Base-by-base conservation (phyloP, 495 filamentous ascomycete genomes). In the Hypoxylon lienhwacheense region DNA sequence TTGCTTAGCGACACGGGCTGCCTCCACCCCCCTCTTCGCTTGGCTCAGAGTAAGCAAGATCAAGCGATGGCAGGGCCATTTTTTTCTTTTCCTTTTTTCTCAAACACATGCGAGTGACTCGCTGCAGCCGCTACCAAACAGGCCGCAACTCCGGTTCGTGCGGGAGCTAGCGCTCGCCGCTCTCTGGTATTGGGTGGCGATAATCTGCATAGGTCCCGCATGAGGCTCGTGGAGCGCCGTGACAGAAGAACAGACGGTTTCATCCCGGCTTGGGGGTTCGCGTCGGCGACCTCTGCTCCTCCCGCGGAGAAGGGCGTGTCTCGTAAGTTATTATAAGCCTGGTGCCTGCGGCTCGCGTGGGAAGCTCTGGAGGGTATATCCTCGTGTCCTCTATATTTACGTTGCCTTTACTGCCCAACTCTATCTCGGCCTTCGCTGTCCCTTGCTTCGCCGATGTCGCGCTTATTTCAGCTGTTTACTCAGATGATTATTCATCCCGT, bases 1-100 rank as follows among this genome's bases (percentile, higher is more conserved):
- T 24, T 48, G 24, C 36, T 37, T 26, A 15, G 46, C 40, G 25
- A 34, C 7, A 47, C 34, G 12, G 16, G 10, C 16, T 29, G 0
- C 20, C 41, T 34, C 39, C 49, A 21, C 0, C 20, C 41, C 41
- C 39, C 49, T 26, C 50, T 31, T 53, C 32, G 44, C 45, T 31
- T 31, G 32, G 33, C 25, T 28, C 49, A 48, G 56, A 60, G 56
- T 60, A 60, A 60, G 56, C 56, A 59, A 47, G 41, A 12, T n/a
- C 28, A 20, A 52, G 42, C 36, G 36, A 47, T 21, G 36, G n/a
- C 25, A 19, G 20, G 39, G 24, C 54, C n/a, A n/a, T n/a, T n/a
- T n/a, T n/a, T n/a, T n/a, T n/a, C n/a, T n/a, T n/a, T n/a, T n/a
- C n/a, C n/a, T n/a, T n/a, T n/a, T n/a, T 31, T 43, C 35, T 35